phyloP scores from a whole-genome alignment of 805 yeast species.

The Candida maesae region DNA sequence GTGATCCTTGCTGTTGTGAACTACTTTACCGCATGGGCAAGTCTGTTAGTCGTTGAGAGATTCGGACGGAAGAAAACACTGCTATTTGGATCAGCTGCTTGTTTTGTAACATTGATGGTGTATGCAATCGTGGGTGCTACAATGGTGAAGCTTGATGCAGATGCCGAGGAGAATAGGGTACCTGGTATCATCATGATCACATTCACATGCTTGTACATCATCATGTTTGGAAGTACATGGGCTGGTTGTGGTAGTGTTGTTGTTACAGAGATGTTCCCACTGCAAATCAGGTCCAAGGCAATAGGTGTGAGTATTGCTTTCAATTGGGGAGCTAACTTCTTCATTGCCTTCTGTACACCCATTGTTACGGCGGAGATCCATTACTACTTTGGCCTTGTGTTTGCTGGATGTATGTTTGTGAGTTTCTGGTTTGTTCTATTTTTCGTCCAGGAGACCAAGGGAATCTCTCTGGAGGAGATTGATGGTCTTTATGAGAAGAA shows the following conservation, averaged over 20 bases:
- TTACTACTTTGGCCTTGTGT: constrained; percentile 57
- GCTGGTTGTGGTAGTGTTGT: constrained; percentile 48
- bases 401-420: constrained; percentile 43
- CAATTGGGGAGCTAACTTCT: constrained; percentile 47
- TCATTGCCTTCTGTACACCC: constrained; percentile 60
- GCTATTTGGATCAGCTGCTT: constrained; percentile 40
- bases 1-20: constrained; percentile 52
- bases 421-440: constrained; percentile 44
- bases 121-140: constrained; percentile 44
- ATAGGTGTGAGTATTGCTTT: constrained; percentile 54
- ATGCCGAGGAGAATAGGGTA: constrained; percentile 26
- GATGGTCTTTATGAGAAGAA: constrained; percentile 50
- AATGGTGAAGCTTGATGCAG: constrained; percentile 32
- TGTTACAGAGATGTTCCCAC: constrained; percentile 45
- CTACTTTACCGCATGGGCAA: constrained; percentile 46
- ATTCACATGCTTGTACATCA: constrained; percentile 48
- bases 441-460: constrained; percentile 74
- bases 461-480: constrained; percentile 75
- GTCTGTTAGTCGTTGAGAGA: constrained; percentile 45
- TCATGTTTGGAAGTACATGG: constrained; percentile 54
- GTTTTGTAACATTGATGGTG: constrained; percentile 53
- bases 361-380: constrained; percentile 52
- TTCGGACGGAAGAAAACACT: constrained; percentile 42
- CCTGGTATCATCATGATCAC: constrained; percentile 53
- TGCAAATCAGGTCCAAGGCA: constrained; percentile 57